Percentiles rank a stretch among this genome's conserved stretches.
Conservation (phyloP, 768 basidiomycete species). For the Collybia sordida region DNA sequence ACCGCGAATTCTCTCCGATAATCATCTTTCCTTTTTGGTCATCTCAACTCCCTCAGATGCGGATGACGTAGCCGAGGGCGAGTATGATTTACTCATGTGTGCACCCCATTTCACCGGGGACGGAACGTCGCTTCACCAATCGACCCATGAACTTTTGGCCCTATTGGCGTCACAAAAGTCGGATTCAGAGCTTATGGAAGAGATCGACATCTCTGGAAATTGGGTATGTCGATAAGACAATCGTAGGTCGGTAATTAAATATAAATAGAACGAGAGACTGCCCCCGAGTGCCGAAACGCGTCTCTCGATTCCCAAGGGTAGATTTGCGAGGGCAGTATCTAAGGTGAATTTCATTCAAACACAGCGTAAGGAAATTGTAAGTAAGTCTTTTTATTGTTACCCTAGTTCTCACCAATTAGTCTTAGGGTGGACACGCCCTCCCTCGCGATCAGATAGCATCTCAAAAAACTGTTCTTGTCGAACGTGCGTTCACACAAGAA, state of each 20-base stretch:
- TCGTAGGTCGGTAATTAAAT: background rate
- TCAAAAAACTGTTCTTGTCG: slow-evolving; percentile 32
- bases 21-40: slow-evolving; percentile 51
- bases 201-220: slow-evolving; percentile 12
- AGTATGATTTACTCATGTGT: slow-evolving; percentile 51
- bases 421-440: slow-evolving; percentile 59
- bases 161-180: slow-evolving; percentile 27
- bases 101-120: slow-evolving; percentile 70
- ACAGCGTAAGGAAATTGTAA: slow-evolving; percentile 45
- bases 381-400: slow-evolving; percentile 4
- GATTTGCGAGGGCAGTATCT: slow-evolving; percentile 34
- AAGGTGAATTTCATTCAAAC: slow-evolving; percentile 47
- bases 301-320: slow-evolving; percentile 14
- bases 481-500: slow-evolving; percentile 23
- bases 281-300: slow-evolving; percentile 28
- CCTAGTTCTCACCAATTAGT: background rate
- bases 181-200: slow-evolving; percentile 17
- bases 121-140: slow-evolving; percentile 64
- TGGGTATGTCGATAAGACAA: slow-evolving; percentile 12
- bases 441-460: slow-evolving; percentile 31
- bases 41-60: slow-evolving; percentile 13
- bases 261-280: slow-evolving; percentile 9
- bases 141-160: slow-evolving; percentile 62
- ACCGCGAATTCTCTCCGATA: slow-evolving; percentile 50
- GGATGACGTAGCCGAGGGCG: slow-evolving; percentile 8